These are phyloP conservation scores for Chlorella sp. DNA, from an alignment of 139 green algal species.

Conservation along the genomic window DNA sequence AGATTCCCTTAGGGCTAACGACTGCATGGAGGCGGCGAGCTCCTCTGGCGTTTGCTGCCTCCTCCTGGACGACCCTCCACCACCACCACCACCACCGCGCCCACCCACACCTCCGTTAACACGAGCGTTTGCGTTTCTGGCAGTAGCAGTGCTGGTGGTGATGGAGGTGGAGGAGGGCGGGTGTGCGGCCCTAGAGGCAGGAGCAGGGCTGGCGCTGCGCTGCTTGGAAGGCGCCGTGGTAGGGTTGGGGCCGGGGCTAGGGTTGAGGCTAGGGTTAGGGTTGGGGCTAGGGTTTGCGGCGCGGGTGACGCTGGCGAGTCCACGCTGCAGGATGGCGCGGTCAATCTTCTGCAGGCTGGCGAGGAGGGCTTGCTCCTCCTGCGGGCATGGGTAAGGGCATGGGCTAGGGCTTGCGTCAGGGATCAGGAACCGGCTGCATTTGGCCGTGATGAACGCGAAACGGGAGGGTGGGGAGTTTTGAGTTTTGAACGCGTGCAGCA, in stretches of 20 bases:
- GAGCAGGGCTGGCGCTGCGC: neutral
- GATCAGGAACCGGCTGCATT: neutral
- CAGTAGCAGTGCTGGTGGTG: too few relatives aligned
- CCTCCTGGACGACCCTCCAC: neutral
- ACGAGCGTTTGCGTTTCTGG: too few relatives aligned
- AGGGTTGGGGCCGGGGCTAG: neutral
- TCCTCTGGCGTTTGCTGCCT: neutral
- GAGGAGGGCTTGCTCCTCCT: conserved; percentile 37
- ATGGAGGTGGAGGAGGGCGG: too few relatives aligned
- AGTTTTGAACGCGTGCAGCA: neutral
- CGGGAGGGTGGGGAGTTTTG: too few relatives aligned
- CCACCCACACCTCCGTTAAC: neutral
- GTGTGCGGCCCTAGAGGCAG: too few relatives aligned
- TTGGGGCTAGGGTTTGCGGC: neutral
- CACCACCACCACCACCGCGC: too few relatives aligned
- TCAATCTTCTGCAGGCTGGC: conserved; percentile 32
- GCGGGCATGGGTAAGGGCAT: conserved; percentile 3
- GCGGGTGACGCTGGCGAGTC: conserved; percentile 6
- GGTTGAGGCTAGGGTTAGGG: neutral
- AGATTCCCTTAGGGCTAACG: conserved; percentile 28
- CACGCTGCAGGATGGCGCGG: conserved; percentile 15
- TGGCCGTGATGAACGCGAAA: too few relatives aligned
- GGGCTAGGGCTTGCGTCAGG: neutral
- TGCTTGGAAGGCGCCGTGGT: neutral
- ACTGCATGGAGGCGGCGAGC: conserved; percentile 4